A percentile compares a stretch with the other conserved stretches of the same genome.
phyloP scores from a whole-genome alignment of 2,329 filamentous ascomycete species.

The Ceratocystis ficicola region DNA sequence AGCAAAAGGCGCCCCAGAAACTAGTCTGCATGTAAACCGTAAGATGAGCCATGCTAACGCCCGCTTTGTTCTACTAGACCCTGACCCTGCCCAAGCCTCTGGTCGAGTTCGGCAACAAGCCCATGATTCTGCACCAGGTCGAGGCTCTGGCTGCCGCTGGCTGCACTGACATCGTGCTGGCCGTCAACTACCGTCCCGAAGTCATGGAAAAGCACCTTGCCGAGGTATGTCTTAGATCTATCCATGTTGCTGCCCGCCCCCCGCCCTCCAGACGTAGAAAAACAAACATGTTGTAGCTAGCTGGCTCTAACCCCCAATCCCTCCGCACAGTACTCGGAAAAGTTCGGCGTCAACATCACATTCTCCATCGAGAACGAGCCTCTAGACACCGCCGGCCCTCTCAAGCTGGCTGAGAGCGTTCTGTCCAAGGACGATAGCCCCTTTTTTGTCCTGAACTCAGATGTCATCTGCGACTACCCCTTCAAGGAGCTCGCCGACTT shows the following conservation, averaged over 20 bases:
- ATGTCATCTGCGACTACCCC: conserved; percentile 96
- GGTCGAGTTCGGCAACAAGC: conserved; percentile 94
- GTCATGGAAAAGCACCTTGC: conserved; percentile 90
- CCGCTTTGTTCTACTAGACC: conserved; percentile 45
- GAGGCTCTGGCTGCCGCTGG: conserved; percentile 86
- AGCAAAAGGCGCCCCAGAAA: conserved; percentile 28
- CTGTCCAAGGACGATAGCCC: conserved; percentile 86
- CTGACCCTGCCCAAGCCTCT: conserved; percentile 94
- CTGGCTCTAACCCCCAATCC: conserved; percentile 10
- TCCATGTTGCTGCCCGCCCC: not conserved
- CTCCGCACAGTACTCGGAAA: conserved; percentile 60
- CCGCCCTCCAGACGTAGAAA: no score
- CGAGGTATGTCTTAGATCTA: conserved; percentile 48
- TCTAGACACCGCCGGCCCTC: conserved; percentile 82
- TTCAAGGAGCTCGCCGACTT: conserved; percentile 82
- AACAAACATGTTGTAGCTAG: conserved; percentile 7
- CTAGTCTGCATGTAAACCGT: not conserved
- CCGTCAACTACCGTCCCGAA: conserved; percentile 97
- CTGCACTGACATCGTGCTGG: conserved; percentile 93
- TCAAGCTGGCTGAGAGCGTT: conserved; percentile 89
- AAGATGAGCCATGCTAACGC: not conserved
- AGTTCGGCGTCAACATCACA: conserved; percentile 88
- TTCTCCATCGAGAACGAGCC: conserved; percentile 96
- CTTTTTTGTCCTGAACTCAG: conserved; percentile 97
- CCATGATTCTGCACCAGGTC: conserved; percentile 98